Conservation (phyloP, 768 basidiomycete species). For the Russula vinacea region DNA sequence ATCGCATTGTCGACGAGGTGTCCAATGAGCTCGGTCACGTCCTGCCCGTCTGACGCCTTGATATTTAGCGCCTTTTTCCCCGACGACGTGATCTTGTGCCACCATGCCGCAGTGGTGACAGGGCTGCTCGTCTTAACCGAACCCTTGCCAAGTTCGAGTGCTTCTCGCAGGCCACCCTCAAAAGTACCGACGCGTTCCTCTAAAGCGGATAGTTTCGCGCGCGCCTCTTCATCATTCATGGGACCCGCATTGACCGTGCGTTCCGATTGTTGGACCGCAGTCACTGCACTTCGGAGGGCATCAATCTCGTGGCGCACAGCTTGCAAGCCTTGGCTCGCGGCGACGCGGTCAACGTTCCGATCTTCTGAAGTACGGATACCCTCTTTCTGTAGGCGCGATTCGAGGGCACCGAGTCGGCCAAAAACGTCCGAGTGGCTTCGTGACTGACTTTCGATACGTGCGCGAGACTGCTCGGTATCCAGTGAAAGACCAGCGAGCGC, state of each 20-base stretch:
- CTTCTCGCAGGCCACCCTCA: slow-evolving; percentile 66
- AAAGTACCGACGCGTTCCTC: slow-evolving; percentile 61
- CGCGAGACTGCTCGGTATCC: slow-evolving; percentile 51
- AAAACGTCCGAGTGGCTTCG: slow-evolving; percentile 51
- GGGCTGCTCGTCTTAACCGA: slow-evolving; percentile 39
- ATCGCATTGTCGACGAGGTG: slow-evolving; percentile 77
- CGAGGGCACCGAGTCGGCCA: slow-evolving; percentile 54
- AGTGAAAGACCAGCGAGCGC: slow-evolving; percentile 57
- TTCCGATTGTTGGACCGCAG: slow-evolving; percentile 38
- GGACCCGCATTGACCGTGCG: slow-evolving; percentile 20
- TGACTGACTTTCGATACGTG: slow-evolving; percentile 52
- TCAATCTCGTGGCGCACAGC: slow-evolving; percentile 29
- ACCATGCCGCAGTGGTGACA: slow-evolving; percentile 53
- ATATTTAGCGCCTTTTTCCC: slow-evolving; percentile 50
- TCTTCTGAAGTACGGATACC: slow-evolving; percentile 49
- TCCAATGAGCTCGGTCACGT: slow-evolving; percentile 64
- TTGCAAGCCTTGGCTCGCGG: slow-evolving; percentile 35
- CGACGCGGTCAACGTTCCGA: slow-evolving; percentile 45
- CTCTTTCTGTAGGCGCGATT: slow-evolving; percentile 51
- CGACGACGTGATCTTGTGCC: slow-evolving; percentile 53
- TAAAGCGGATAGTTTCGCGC: slow-evolving; percentile 49
- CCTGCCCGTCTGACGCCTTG: slow-evolving; percentile 73
- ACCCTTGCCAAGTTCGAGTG: slow-evolving; percentile 61
- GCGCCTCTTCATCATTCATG: slow-evolving; percentile 53
- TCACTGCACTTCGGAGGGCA: slow-evolving; percentile 21